Percentiles rank a stretch among this genome's conserved stretches.
These are phyloP conservation scores for Aurinia saxatilis DNA, from an alignment of 345 rosid species.

Conservation along the genomic window DNA sequence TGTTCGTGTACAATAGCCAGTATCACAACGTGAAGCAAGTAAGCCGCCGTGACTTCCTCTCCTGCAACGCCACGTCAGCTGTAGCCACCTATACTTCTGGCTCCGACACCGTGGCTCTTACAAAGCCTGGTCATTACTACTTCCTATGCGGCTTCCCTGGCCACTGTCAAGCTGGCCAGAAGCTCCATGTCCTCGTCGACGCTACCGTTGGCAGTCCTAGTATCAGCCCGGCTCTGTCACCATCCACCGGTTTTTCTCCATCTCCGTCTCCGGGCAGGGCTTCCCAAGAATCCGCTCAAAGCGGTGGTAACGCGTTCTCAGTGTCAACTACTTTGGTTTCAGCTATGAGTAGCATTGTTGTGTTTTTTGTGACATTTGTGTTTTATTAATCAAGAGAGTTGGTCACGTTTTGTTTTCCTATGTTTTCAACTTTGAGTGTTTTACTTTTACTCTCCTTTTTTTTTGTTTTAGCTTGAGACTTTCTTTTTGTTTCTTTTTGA, in stretches of 20 bases:
- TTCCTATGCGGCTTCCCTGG: conserved; percentile 28
- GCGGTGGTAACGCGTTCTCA: not conserved
- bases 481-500: not conserved
- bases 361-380: not conserved
- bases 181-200: conserved; percentile 16
- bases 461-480: not conserved
- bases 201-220: not conserved
- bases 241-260: not conserved
- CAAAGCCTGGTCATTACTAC: conserved; percentile 21
- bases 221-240: not conserved
- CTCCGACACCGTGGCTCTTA: conserved; percentile 14
- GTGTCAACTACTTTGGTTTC: not conserved
- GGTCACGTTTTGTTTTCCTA: not conserved
- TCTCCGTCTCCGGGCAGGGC: conserved; percentile 5
- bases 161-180: conserved; percentile 32
- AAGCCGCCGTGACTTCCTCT: conserved; percentile 9
- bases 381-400: not conserved
- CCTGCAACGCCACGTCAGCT: conserved; percentile 24
- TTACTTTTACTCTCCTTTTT: not conserved
- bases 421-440: not conserved
- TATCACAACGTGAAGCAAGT: conserved; percentile 33
- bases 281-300: conserved; percentile 6
- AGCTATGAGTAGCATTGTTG: not conserved
- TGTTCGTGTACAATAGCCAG: conserved; percentile 23
- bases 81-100: conserved; percentile 22